Evolutionary conservation across 1,284 basidiomycete genomes (phyloP), one percentile per base, ranked within the genome.

Genomic region (Melampsora abietis-canadensis): DNA sequence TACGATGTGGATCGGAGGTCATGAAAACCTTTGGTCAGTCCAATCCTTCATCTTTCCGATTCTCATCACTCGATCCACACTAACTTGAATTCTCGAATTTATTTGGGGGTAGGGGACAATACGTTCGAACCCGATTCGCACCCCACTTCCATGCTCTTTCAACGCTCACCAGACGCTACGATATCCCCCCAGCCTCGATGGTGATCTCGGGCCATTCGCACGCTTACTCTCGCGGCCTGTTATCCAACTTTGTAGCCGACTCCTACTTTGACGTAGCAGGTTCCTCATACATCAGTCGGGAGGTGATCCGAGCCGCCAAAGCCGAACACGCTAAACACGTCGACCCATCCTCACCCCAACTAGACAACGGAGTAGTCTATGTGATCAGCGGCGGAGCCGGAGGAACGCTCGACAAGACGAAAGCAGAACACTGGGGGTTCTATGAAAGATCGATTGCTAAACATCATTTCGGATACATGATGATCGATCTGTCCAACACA

Each of bases 191-290:
- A 17, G 68, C 75, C 17, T 30, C 68, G 34, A 67, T 79, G 37
- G 66, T 79, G 46, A 72, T 79, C n/a, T 79, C 79, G 4, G 47
- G 61, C 6, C 78, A 79, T 69, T 76, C 77, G 24, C 78, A 79
- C 62, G 74, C 78, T 27, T 79, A 79, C 68, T 77, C 79, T 2
- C 77, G 79, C 37, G 79, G 78, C 14, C 77, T 79, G 61, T 72
- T 79, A 40, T 77, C 78, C 2, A 34, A 34, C 37, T 40, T 76
- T 4, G 66, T 79, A 47, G 67, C 76, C 30, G 66, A 51, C 0
- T 57, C 76, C 4, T 78, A 74, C 66, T 66, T 77, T 8, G 62
- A 72, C 17, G 66, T 61, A 14, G 24, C 57, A 10, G 47, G 62
- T 17, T 76, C 78, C 1, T 48, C 68, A 8, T 27, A 72, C 1